Base-by-base conservation (phyloP, 257 asterid genomes). In the Forsythia viridissima region DNA sequence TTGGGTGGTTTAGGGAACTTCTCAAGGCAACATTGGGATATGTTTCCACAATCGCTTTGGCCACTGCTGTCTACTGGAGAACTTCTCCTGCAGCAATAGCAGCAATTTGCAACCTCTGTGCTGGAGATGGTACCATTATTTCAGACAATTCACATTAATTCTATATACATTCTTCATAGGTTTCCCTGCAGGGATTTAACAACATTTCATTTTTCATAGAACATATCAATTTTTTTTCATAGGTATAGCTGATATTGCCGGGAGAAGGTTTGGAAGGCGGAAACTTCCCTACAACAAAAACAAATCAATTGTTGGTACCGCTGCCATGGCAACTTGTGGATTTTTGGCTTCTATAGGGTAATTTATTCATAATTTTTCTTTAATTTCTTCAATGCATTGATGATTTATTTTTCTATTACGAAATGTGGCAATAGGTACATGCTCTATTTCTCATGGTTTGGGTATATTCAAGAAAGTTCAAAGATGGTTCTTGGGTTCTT, bases 171-270 rank as follows among this genome's bases (percentile, higher is more conserved):
- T 20, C 10, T 13, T 10, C 37, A 48, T 24, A 36, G 39, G 40
- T 41, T 41, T 41, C 44, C 48, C n/a, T 5, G 34, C n/a, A 0
- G 6, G 61, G 18, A 20, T 43, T 48, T 34, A 70, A 70, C 51
- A 18, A n/a, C n/a, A 13, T 48, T 48, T 48, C 57, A 48, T 13
- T 48, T 48, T 48, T 48, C 57, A 48, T 48, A 6, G n/a, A 48
- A 48, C 57, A 12, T 10, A 43, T 68, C 30, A 0, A 20, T 61
- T 69, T n/a, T 30, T 30, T 3, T 51, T 70, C 72, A 16, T 86
- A 88, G 96, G 93, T 24, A 10, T 88, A 18, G 94, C 92, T 67
- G 94, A 89, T 72, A 81, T 91, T 46, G 77, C 79, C 0, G 94
- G 96, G 73, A 85, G 94, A 80, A 77, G 90, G 24, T 84, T 85